Conservation (phyloP, 805 yeast species). For the Lachancea lanzarotensis region DNA sequence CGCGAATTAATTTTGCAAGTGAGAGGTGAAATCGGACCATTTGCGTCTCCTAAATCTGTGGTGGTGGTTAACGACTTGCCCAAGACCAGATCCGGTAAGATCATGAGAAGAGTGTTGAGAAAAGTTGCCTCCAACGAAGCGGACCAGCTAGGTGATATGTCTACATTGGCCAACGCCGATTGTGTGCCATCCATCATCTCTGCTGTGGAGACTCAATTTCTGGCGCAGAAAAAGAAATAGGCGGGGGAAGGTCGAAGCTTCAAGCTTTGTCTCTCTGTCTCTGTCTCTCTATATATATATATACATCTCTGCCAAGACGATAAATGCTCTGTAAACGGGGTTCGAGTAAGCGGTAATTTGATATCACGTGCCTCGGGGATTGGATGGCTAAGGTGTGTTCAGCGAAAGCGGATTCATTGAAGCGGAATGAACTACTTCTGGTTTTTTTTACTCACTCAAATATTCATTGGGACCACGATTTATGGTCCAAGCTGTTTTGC, state of each 20-base stretch:
- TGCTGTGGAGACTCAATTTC: conserved; percentile 47
- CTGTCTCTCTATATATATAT: not conserved
- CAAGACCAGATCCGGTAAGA: conserved; percentile 97
- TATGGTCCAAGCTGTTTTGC: no score
- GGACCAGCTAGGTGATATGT: conserved; percentile 85
- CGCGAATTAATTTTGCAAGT: conserved; percentile 80
- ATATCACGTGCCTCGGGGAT: no score
- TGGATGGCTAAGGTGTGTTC: no score
- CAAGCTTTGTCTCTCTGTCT: no score
- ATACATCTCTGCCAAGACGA: not conserved
- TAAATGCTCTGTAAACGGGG: no score
- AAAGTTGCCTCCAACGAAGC: conserved; percentile 89
- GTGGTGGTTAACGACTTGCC: conserved; percentile 70
- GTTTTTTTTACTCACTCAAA: no score
- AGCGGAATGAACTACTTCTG: no score
- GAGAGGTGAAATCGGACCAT: conserved; percentile 83
- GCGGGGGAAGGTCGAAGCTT: no score
- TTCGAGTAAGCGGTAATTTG: no score
- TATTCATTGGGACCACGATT: no score
- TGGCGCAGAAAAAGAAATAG: conserved; percentile 18
- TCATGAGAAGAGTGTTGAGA: conserved; percentile 96
- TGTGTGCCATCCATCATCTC: conserved; percentile 71
- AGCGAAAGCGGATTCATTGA: no score
- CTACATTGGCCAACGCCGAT: conserved; percentile 82
- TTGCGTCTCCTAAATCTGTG: conserved; percentile 83